Evolutionary conservation across 345 rosid genomes (phyloP), one percentile per base, ranked within the genome.

Genomic region (Salix brachista): DNA sequence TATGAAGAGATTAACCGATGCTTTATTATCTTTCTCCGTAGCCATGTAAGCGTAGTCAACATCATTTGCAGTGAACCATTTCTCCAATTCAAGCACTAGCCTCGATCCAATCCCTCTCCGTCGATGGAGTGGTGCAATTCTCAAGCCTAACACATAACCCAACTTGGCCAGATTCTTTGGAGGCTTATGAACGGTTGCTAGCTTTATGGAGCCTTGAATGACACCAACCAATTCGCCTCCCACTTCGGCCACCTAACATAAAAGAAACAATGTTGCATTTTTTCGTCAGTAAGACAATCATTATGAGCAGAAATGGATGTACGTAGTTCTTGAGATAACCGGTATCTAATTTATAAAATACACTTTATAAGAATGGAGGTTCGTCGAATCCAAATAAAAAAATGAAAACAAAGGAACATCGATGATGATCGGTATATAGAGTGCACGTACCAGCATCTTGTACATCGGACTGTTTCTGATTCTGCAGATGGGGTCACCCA

Each of bases 401-500:
- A 34, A 68, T 4, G 48, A 72, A 44, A 77, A 42, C 46, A 42
- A 42, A 41, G 36, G 54, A 64, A 8, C 39, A 10, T 9, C 6
- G 3, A 68, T 3, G n/a, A 39, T 71, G 69, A 21, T 2, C n/a
- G 67, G 36, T 21, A 34, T 11, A 34, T 16, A 11, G 68, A 2
- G 58, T n/a, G 66, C 25, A n/a, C 68, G 70, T 84, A 93, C 97
- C 87, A 93, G 91, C 96, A 93, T 93, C 61, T 67, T 86, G 86
- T 72, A 88, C 67, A 87, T 54, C 44, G 93, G 97, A 80, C 86
- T 86, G 73, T 91, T 88, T 76, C 96, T 73, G 85, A 93, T 90
- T 78, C 97, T 84, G 83, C 96, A 89, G 34, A 89, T 86, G 84
- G 97, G 97, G 90, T 93, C 97, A 56, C 97, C 97, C 84, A 93